A percentile compares a stretch with the other conserved stretches of the same genome.
Evolutionary conservation across 306 rosid species (phyloP).

Genomic region (Citrullus mucosospermus): DNA sequence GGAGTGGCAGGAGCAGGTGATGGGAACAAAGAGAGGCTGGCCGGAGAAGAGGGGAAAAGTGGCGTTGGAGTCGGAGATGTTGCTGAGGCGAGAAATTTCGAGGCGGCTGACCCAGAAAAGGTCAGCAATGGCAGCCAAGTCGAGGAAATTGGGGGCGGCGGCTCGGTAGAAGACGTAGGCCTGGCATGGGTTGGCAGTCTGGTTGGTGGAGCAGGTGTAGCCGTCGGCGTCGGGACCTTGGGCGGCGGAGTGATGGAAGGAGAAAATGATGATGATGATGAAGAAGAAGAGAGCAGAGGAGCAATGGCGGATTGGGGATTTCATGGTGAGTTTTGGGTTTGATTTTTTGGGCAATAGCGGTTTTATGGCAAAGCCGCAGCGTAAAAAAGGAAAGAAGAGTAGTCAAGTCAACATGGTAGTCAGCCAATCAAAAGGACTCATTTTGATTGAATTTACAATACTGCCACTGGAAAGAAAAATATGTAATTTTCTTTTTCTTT

Average conservation of each 20-base stretch:
- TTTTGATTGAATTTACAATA: not conserved
- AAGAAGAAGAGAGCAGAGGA: not conserved
- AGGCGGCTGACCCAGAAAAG: constrained; percentile 65
- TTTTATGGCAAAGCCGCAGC: not conserved
- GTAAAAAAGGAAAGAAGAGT: not conserved
- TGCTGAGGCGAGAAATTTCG: constrained; percentile 43
- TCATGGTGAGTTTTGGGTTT: not conserved
- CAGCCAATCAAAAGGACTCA: not conserved
- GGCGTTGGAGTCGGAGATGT: constrained; percentile 51
- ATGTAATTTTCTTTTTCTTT: not conserved
- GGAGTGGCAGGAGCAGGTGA: constrained; percentile 52
- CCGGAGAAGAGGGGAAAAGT: constrained; percentile 24
- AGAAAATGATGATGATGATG: constrained; percentile 9
- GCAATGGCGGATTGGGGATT: not conserved
- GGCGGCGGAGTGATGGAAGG: constrained; percentile 19
- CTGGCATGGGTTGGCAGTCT: constrained; percentile 33
- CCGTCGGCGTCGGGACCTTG: constrained; percentile 37
- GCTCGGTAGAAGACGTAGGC: constrained; percentile 64
- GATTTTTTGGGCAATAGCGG: not conserved
- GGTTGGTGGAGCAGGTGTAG: constrained; percentile 32
- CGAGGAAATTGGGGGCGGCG: constrained; percentile 39
- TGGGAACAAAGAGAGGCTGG: constrained; percentile 63
- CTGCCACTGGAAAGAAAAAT: not conserved
- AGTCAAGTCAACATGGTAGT: not conserved
- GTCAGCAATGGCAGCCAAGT: constrained; percentile 65